Percentiles rank a stretch among this genome's conserved stretches.
These are phyloP conservation scores for Lactarius pseudohatsudake DNA, from an alignment of 768 basidiomycete species.

Conservation along the genomic window DNA sequence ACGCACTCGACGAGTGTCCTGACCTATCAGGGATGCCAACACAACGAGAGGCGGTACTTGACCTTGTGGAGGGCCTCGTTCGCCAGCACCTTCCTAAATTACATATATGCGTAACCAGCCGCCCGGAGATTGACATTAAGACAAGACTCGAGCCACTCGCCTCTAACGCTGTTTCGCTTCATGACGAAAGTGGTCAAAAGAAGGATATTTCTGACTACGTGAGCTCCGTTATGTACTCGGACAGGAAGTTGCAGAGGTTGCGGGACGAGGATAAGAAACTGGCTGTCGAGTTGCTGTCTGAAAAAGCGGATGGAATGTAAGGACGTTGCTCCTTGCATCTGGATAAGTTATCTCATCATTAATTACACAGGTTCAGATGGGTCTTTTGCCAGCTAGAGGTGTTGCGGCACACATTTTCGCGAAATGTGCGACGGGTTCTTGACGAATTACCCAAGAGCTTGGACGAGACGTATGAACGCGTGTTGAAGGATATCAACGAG, in stretches of 20 bases:
- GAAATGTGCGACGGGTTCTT: not conserved
- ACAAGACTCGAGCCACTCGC: not conserved
- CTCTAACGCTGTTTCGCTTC: not conserved
- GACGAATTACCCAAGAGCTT: not conserved
- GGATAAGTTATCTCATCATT: too few species aligned
- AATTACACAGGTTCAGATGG: slow-evolving; percentile 1
- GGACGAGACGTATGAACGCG: slow-evolving; percentile 5
- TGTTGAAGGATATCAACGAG: not conserved
- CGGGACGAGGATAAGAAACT: not conserved
- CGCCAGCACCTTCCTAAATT: not conserved
- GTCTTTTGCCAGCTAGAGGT: not conserved
- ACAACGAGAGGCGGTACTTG: not conserved
- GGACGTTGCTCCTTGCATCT: not conserved
- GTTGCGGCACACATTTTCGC: too few species aligned
- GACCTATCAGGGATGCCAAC: not conserved
- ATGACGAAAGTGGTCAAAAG: not conserved
- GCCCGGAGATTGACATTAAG: slow-evolving; percentile 4
- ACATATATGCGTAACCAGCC: slow-evolving; percentile 2
- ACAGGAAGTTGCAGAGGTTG: slow-evolving; percentile 6
- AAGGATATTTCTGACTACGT: slow-evolving; percentile 3
- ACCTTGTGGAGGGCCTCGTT: not conserved
- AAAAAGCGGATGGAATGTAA: slow-evolving; percentile 9
- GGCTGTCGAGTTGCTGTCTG: slow-evolving; percentile 4
- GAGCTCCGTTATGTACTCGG: not conserved
- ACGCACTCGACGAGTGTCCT: slow-evolving; percentile 12